Conservation (phyloP, 495 filamentous ascomycete genomes). For the Hamigera avellanea region DNA sequence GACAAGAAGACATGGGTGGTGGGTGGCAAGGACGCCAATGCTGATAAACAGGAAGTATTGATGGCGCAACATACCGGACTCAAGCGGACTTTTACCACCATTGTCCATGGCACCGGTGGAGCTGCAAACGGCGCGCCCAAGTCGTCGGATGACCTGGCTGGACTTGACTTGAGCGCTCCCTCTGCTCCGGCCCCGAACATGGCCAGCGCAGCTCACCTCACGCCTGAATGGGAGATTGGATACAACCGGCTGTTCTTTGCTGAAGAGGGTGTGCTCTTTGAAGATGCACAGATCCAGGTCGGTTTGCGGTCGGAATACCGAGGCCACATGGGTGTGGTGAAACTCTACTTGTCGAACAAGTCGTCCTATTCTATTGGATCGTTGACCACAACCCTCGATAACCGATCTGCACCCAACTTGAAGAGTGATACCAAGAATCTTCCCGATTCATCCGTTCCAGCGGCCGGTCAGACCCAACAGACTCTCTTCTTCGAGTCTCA, state of each 20-base stretch:
- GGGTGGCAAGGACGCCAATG: constrained; percentile 85
- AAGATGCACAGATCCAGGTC: constrained; percentile 89
- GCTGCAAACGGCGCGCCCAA: constrained; percentile 36
- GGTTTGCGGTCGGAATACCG: constrained; percentile 91
- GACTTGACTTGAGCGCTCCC: constrained; percentile 59
- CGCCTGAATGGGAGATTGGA: constrained; percentile 86
- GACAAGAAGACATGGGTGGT: constrained; percentile 96
- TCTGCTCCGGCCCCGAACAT: constrained; percentile 63
- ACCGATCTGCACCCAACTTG: constrained; percentile 55
- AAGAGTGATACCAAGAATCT: constrained; percentile 77
- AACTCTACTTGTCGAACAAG: constrained; percentile 93
- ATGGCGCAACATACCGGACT: constrained; percentile 73
- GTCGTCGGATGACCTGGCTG: constrained; percentile 54
- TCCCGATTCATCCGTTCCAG: constrained; percentile 68
- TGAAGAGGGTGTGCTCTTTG: constrained; percentile 80
- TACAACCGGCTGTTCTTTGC: constrained; percentile 74
- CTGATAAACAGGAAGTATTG: constrained; percentile 65
- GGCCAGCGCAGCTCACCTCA: constrained; percentile 83
- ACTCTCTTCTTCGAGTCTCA: constrained; percentile 89
- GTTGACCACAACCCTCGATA: constrained; percentile 90
- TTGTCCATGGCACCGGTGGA: constrained; percentile 41
- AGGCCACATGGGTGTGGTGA: constrained; percentile 84
- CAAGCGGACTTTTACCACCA: constrained; percentile 67
- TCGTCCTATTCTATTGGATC: constrained; percentile 70
- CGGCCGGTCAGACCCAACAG: constrained; percentile 75